Evolutionary conservation across 805 yeast species (phyloP), one percentile per base, ranked within the genome.

Genomic region (Tetrapisispora fleetii): DNA sequence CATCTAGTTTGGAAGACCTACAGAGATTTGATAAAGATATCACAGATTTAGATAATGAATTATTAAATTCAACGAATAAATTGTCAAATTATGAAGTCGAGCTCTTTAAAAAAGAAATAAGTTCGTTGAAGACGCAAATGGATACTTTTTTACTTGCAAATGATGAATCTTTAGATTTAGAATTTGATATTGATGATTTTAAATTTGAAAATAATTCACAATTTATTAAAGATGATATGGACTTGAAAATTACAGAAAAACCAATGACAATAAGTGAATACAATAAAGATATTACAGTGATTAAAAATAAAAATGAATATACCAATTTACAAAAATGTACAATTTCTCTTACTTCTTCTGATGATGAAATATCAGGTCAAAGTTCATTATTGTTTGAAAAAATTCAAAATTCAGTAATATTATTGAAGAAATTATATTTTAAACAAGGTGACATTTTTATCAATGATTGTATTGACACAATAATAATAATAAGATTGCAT

Each of bases 381-480:
- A 62, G 64, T 2, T 54, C 65, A 2, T 41, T 62, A 21, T 47
- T 52, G 6, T 43, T 62, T 4, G 51, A 52, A 38, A 49, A 53
- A 28, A 42, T 57, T 11, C 18, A 47, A 17, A 37, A 50, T 3
- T 51, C 57, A 10, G 38, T 51, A 2, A 44, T 63, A 3, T 46
- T 49, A 14, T 32, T 60, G 36, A 42, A 50, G 3, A 37, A 48
- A 4, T 7, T 58, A 13, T 58, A 57, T 9, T 63, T 59, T 40
- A 21, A 42, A 14, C 48, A 44, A 13, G 66, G 68, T 14, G 62
- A 63, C 43, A 43, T 64, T 8, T 51, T 54, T 37, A 45, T 64
- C 11, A 54, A 53, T 4, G 50, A 57, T 33, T 54, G 58, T 24
- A 18, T 19, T 9, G 42, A 58, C 40, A 51, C 56, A n/a, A 37